These are phyloP conservation scores for Nadsonia starkeyi-henricii DNA, from an alignment of 1,139 yeast species.

Conservation along the genomic window DNA sequence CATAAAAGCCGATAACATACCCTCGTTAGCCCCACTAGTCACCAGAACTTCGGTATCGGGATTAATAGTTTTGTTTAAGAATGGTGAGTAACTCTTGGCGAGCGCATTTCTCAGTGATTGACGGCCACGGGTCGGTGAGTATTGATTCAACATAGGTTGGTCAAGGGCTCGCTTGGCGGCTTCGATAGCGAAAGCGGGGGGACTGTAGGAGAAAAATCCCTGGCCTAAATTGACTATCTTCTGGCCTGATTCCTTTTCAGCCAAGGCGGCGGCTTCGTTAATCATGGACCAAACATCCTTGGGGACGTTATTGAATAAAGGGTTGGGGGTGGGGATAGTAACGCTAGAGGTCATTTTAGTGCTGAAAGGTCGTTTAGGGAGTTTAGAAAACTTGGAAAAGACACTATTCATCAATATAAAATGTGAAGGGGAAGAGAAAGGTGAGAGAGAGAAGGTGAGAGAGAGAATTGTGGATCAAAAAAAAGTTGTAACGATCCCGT, in stretches of 20 bases:
- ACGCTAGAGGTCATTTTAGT: neutral
- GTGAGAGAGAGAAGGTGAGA: too few relatives aligned
- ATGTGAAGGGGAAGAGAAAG: too few relatives aligned
- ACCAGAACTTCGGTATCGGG: slow-evolving; percentile 56
- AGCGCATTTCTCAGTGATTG: slow-evolving; percentile 58
- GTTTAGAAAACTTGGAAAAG: too few relatives aligned
- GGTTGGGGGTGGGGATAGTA: neutral
- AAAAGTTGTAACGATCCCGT: too few relatives aligned
- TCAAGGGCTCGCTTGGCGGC: slow-evolving; percentile 72
- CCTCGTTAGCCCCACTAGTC: slow-evolving; percentile 96
- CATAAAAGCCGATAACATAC: slow-evolving; percentile 70
- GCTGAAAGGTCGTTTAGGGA: too few relatives aligned
- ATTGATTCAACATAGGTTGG: slow-evolving; percentile 68
- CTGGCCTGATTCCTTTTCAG: slow-evolving; percentile 49
- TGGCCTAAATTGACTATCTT: slow-evolving; percentile 84
- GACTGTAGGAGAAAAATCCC: slow-evolving; percentile 90
- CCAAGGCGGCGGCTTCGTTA: slow-evolving; percentile 86
- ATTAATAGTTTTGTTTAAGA: slow-evolving; percentile 43
- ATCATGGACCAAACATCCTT: slow-evolving; percentile 92
- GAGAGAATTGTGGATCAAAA: too few relatives aligned
- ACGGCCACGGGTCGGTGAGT: slow-evolving; percentile 83
- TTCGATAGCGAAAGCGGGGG: slow-evolving; percentile 75
- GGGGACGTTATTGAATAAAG: slow-evolving; percentile 14
- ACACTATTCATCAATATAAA: too few relatives aligned
- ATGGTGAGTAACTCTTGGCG: slow-evolving; percentile 54